Conservation (phyloP, 2,329 filamentous ascomycete genomes). For the Fusarium subglutinans region DNA sequence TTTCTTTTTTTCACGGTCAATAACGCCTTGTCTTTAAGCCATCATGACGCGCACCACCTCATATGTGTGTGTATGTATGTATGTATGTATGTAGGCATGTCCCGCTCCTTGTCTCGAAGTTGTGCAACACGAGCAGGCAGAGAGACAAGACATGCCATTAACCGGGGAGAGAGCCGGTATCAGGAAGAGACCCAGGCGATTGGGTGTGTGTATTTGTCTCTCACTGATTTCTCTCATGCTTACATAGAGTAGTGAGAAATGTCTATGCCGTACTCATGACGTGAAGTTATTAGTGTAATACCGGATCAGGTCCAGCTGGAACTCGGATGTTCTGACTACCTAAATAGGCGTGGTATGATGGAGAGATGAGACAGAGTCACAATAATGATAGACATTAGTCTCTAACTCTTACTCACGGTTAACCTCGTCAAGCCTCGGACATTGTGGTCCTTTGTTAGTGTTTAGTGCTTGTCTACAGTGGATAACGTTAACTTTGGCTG, state of each 20-base stretch:
- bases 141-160: conserved; percentile 16
- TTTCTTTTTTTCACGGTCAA: conserved; percentile 8
- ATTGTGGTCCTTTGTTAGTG: background rate
- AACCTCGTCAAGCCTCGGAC: conserved; percentile 13
- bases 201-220: conserved; percentile 6
- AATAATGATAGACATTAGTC: background rate
- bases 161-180: conserved; percentile 25
- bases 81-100: conserved; percentile 7
- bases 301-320: background rate
- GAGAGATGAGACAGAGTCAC: conserved; percentile 22
- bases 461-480: conserved; percentile 8
- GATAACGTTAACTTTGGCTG: conserved; percentile 3
- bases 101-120: conserved; percentile 21
- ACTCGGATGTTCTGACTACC: conserved; percentile 6
- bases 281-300: background rate
- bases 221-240: background rate
- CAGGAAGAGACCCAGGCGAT: conserved; percentile 15
- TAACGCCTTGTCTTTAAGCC: conserved; percentile 24
- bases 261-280: conserved; percentile 8
- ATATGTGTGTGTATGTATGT: background rate
- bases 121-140: conserved; percentile 6
- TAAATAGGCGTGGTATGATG: conserved; percentile 5
- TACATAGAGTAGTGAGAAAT: background rate
- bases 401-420: conserved; percentile 1
- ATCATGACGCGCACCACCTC: conserved; percentile 10